These are phyloP conservation scores for Beauveria australis DNA, from an alignment of 2,329 filamentous ascomycete genomes.

Conservation along the genomic window DNA sequence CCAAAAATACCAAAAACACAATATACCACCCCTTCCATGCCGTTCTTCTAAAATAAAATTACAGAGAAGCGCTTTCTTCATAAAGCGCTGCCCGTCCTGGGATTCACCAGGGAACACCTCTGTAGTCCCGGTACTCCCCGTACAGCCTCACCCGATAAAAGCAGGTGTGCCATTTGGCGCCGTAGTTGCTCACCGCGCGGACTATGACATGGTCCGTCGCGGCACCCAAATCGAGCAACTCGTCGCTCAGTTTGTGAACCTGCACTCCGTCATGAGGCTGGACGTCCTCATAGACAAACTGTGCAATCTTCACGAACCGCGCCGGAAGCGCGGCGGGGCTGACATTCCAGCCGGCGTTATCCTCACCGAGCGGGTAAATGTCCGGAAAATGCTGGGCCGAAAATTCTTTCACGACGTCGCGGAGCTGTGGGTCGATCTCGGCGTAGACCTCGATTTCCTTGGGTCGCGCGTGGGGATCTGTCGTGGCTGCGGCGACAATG, in stretches of 20 bases:
- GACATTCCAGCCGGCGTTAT: constrained; percentile 22
- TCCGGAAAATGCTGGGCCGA: constrained; percentile 33
- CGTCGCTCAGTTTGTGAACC: constrained; percentile 43
- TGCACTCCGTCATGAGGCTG: constrained; percentile 38
- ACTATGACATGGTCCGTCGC: constrained; percentile 46
- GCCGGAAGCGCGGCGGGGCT: constrained; percentile 20
- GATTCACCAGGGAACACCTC: not conserved
- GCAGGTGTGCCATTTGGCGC: constrained; percentile 51
- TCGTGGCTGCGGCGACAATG: constrained; percentile 52
- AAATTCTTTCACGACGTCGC: constrained; percentile 34
- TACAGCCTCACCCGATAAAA: constrained; percentile 57
- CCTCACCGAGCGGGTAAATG: constrained; percentile 4
- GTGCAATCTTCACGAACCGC: constrained; percentile 48
- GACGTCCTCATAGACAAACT: constrained; percentile 44
- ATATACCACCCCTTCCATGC: not conserved
- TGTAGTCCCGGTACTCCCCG: constrained; percentile 26
- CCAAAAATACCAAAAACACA: not conserved
- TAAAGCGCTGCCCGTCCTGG: not conserved
- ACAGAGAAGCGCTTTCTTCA: not conserved
- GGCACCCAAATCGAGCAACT: constrained; percentile 39
- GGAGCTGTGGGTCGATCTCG: constrained; percentile 38
- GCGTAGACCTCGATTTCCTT: constrained; percentile 64
- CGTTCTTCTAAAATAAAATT: not conserved
- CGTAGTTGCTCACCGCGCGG: constrained; percentile 50
- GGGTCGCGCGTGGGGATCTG: constrained; percentile 55